Evolutionary conservation across 352 stramenopile genomes (phyloP).

Genomic region (Phytophthora melonis): DNA sequence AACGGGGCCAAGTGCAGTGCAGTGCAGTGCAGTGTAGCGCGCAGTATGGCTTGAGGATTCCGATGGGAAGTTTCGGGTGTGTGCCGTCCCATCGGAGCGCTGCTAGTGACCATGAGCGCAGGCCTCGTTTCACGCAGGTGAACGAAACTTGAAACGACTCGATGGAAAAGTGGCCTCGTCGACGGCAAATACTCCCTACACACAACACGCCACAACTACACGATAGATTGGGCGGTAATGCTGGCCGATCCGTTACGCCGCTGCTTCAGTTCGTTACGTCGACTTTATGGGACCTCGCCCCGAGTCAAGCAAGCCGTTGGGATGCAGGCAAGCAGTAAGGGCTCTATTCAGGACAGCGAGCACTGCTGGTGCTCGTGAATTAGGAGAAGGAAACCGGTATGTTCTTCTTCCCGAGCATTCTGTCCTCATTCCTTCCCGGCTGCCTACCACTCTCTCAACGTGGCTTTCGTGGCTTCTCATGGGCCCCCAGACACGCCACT

Average conservation of each 20-base stretch:
- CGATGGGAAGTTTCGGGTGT: conserved; percentile 45
- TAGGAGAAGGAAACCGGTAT: conserved; percentile 6
- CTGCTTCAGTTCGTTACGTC: conserved; percentile 41
- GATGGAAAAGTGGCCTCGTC: conserved; percentile 19
- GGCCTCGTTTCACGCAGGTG: conserved; percentile 34
- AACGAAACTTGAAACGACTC: conserved; percentile 44
- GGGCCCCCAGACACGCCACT: conserved; percentile 27
- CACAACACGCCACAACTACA: conserved; percentile 11
- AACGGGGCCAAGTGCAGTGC: conserved; percentile 1
- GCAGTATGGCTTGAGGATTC: conserved; percentile 29
- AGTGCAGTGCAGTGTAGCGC: neutral
- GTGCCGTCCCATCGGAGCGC: conserved; percentile 32
- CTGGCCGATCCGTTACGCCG: conserved; percentile 36
- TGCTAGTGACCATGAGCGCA: conserved; percentile 32
- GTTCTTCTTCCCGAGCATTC: conserved; percentile 11
- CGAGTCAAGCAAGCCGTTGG: conserved; percentile 28
- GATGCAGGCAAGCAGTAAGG: conserved; percentile 4
- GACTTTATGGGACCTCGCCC: conserved; percentile 20
- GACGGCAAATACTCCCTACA: neutral
- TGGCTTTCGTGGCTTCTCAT: conserved; percentile 31
- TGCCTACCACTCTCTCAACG: conserved; percentile 9
- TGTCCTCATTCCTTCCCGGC: conserved; percentile 20
- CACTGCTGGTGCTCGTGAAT: neutral
- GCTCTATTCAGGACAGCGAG: conserved; percentile 2
- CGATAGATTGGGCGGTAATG: neutral